These are phyloP conservation scores for Solanum virginianum DNA, from an alignment of 257 asterid species.

Conservation along the genomic window DNA sequence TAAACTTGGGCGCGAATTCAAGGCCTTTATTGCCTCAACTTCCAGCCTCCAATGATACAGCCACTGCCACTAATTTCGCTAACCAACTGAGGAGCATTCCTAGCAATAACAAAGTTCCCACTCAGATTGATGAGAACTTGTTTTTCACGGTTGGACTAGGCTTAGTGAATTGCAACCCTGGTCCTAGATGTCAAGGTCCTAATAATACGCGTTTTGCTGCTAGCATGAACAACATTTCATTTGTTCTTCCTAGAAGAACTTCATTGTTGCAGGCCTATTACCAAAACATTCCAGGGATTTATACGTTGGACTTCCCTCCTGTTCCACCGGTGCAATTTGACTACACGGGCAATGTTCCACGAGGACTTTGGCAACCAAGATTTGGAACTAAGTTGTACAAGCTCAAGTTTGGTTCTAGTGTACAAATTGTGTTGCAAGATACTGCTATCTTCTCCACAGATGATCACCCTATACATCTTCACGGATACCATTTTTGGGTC, in stretches of 20 bases:
- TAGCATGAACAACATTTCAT: constrained; percentile 48
- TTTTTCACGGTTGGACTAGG: constrained; percentile 52
- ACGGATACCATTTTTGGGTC: constrained; percentile 52
- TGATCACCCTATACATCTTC: constrained; percentile 63
- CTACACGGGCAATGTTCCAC: constrained; percentile 50
- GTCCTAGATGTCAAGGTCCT: constrained; percentile 62
- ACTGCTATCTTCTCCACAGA: constrained; percentile 51
- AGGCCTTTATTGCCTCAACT: constrained; percentile 33
- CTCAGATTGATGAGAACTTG: constrained; percentile 22
- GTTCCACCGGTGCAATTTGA: constrained; percentile 43
- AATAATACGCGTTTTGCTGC: constrained; percentile 49
- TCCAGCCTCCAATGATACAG: constrained; percentile 47
- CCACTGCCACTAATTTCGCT: constrained; percentile 27
- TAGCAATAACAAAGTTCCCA: constrained; percentile 20
- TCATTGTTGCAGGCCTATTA: constrained; percentile 49
- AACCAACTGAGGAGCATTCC: constrained; percentile 25
- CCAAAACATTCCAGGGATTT: constrained; percentile 32
- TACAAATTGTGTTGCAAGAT: constrained; percentile 53
- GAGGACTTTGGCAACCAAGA: constrained; percentile 33
- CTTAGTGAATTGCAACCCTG: constrained; percentile 32
- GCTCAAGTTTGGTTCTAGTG: constrained; percentile 37
- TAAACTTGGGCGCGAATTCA: not conserved
- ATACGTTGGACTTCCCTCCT: constrained; percentile 44
- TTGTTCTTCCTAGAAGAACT: constrained; percentile 27
- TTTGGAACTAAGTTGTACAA: constrained; percentile 35